A percentile compares a stretch with the other conserved stretches of the same genome.
These are phyloP conservation scores for Monosporascus sp. DNA, from an alignment of 2,329 filamentous ascomycete species.

Conservation along the genomic window DNA sequence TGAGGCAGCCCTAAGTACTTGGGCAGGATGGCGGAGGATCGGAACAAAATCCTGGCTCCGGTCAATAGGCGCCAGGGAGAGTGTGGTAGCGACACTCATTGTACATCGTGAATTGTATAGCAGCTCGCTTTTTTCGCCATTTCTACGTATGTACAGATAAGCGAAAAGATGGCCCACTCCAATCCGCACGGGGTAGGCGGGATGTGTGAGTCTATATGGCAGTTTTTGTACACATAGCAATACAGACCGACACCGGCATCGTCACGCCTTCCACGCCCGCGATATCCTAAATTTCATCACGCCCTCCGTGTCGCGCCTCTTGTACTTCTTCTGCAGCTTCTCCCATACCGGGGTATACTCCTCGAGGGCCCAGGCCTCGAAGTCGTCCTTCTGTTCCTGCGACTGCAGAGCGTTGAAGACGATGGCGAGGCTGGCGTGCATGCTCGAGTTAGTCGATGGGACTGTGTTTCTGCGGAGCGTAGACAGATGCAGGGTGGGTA, in stretches of 20 bases:
- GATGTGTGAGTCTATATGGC: conserved; percentile 10
- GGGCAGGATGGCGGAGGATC: too few relatives aligned
- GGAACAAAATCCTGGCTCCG: too few relatives aligned
- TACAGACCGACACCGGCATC: conserved; percentile 1
- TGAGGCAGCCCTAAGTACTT: too few relatives aligned
- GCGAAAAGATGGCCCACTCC: too few relatives aligned
- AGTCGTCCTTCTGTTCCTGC: conserved; percentile 58
- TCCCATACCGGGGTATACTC: conserved; percentile 66
- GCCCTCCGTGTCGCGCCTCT: conserved; percentile 37
- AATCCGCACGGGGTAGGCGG: too few relatives aligned
- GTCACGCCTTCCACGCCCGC: conserved; percentile 43
- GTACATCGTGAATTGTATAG: conserved; percentile 16
- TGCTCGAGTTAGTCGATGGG: not conserved
- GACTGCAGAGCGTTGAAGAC: conserved; percentile 70
- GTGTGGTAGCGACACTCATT: too few relatives aligned
- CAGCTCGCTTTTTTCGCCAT: conserved; percentile 10
- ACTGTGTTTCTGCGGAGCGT: not conserved
- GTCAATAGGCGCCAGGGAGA: too few relatives aligned
- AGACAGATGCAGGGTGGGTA: not conserved
- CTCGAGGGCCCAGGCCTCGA: conserved; percentile 69
- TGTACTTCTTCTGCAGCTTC: conserved; percentile 53
- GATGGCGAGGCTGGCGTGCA: conserved; percentile 56
- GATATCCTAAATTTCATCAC: conserved; percentile 45
- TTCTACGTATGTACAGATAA: conserved; percentile 25
- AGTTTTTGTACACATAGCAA: conserved; percentile 26